Conservation (phyloP, 139 green algal genomes). For the Pseudopediastrum boryanum region DNA sequence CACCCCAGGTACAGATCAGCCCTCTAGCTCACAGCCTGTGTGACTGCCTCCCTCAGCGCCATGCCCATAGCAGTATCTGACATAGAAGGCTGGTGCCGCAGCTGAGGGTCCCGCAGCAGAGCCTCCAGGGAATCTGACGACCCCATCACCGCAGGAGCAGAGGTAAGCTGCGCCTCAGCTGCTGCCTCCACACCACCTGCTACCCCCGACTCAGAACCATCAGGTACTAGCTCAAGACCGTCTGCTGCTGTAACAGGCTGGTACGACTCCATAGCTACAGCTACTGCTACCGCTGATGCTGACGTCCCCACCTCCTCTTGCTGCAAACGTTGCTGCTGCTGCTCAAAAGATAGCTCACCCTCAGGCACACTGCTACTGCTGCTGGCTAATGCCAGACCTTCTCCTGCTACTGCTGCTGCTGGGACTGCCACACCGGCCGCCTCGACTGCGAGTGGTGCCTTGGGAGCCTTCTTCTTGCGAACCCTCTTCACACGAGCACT, state of each 20-base stretch:
- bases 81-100: slow-evolving; percentile 22
- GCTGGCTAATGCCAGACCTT: not conserved
- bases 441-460: slow-evolving; percentile 35
- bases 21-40: not conserved
- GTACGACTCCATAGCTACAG: not conserved
- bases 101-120: slow-evolving; percentile 1
- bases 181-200: slow-evolving; percentile 9
- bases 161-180: slow-evolving; percentile 15
- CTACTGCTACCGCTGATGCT: slow-evolving; percentile 12
- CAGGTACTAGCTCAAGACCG: slow-evolving; percentile 19
- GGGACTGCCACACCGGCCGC: slow-evolving; percentile 31
- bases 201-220: not conserved
- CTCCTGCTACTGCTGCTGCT: slow-evolving; percentile 3
- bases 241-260: slow-evolving; percentile 26
- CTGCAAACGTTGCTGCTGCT: slow-evolving; percentile 20
- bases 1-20: not conserved
- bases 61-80: slow-evolving; percentile 22
- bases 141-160: slow-evolving; percentile 35
- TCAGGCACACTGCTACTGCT: slow-evolving; percentile 14
- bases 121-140: slow-evolving; percentile 7
- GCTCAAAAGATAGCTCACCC: slow-evolving; percentile 35
- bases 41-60: slow-evolving; percentile 16
- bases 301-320: not conserved
- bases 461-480: not conserved
- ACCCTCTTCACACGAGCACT: slow-evolving; percentile 34